Base-by-base conservation (phyloP, 2,329 filamentous ascomycete species). In the Calonectria crousiana region DNA sequence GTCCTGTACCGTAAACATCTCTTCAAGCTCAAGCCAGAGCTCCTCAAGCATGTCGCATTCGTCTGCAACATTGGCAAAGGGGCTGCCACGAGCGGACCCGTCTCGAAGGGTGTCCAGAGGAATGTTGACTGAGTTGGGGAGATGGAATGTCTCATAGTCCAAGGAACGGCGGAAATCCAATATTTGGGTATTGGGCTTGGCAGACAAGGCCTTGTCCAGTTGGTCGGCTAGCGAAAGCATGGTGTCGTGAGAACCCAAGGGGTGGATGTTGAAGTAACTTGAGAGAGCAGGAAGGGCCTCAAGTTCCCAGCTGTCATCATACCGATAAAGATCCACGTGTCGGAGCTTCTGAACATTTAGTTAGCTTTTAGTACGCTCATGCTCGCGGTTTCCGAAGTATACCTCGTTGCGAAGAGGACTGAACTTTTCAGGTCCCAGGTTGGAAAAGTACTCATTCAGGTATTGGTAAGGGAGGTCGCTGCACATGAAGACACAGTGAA, bases 391-490 rank as follows among this genome's bases (percentile, higher is more conserved):
- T 20, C 56, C 6, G 16, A 11, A 0, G 66, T 81, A 13, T 74
- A 85, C 84, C 78, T 89, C 85, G 26, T 84, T 83, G 23, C 83
- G 82, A 41, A 91, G 87, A 0, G 86, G 83, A 34, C 84, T 87
- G 79, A 91, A 91, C 65, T 88, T 82, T 20, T 86, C 84, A 1
- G 84, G 77, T 0, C 85, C 86, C 9, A 92, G 81, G 74, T 90
- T 91, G 58, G 88, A 83, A 74, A 91, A 92, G 78, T 92, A 92
- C 76, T 90, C 89, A 38, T 88, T 85, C 64, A 92, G 85, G 76
- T 92, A 92, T 79, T 92, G 90, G 77, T 92, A 92, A 0, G 91
- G 91, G 26, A 92, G 81, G 75, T 93, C 91, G 73, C 90, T 91
- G 81, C 90, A 92, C 38, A 92, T 83, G 80, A 93, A 93, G 3